Conservation (phyloP, 768 basidiomycete species). For the Russula abietina region DNA sequence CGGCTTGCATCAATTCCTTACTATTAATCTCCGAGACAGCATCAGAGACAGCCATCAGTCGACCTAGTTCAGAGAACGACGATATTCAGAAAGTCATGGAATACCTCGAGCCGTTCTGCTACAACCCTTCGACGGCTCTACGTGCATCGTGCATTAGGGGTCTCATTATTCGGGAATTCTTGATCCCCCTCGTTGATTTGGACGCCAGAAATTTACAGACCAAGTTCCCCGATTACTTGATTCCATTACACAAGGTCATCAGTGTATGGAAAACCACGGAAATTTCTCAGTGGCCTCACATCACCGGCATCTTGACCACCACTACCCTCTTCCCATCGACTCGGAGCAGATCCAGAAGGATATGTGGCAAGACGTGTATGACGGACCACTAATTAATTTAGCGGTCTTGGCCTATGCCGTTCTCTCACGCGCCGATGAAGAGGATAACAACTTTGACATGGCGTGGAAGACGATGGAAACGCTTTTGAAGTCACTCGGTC, state of each 20-base stretch:
- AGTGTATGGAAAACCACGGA: neutral
- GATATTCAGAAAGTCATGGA: neutral
- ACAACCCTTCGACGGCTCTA: neutral
- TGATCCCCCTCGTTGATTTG: neutral
- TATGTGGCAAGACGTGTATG: neutral
- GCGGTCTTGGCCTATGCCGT: neutral
- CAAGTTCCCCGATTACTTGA: neutral
- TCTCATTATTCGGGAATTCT: neutral
- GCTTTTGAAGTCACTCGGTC: neutral
- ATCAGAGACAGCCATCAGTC: neutral
- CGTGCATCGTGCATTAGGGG: slow-evolving; percentile 7
- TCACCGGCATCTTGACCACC: neutral
- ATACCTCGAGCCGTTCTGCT: neutral
- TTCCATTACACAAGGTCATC: neutral
- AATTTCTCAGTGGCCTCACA: neutral
- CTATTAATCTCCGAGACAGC: neutral
- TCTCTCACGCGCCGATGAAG: neutral
- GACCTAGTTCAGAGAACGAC: neutral
- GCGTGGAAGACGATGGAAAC: neutral
- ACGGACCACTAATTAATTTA: slow-evolving; percentile 12
- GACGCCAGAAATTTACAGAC: neutral
- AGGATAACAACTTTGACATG: neutral
- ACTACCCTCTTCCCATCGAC: neutral
- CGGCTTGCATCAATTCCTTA: slow-evolving; percentile 1
- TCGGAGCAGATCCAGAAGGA: neutral